Evolutionary conservation across 129 eudicot genomes (phyloP).

Genomic region (Saussurea involucrata): DNA sequence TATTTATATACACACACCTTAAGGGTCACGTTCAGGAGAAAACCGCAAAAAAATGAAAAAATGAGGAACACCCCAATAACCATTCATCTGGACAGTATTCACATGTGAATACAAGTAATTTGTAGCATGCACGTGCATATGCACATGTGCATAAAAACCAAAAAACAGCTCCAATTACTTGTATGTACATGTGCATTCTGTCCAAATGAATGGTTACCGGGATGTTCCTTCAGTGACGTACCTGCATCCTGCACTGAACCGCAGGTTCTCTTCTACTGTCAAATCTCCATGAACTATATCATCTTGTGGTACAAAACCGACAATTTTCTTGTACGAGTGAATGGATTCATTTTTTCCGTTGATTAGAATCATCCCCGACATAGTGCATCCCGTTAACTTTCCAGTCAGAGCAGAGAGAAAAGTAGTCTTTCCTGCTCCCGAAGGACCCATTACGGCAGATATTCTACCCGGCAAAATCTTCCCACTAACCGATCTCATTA

Average conservation of each 20-base stretch:
- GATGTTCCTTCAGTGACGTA: slow-evolving; percentile 19
- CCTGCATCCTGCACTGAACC: slow-evolving; percentile 96
- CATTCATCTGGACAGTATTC: no score
- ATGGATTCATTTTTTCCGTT: slow-evolving; percentile 76
- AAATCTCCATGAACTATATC: slow-evolving; percentile 95
- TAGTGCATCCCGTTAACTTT: slow-evolving; percentile 59
- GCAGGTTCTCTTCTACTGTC: slow-evolving; percentile 90
- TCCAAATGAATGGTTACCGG: no score
- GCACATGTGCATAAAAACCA: no score
- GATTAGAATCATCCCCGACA: slow-evolving; percentile 66
- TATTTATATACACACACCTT: neutral
- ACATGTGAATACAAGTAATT: no score
- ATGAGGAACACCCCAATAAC: no score
- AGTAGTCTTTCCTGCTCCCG: slow-evolving; percentile 96
- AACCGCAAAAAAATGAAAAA: no score
- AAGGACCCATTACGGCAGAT: slow-evolving; percentile 98
- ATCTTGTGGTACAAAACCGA: slow-evolving; percentile 96
- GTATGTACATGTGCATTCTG: no score
- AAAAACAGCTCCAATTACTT: no score
- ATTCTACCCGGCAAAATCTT: slow-evolving; percentile 77
- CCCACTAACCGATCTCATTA: slow-evolving; percentile 87
- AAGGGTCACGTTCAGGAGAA: no score
- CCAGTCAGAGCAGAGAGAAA: slow-evolving; percentile 83
- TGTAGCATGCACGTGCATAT: no score
- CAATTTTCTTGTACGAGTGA: slow-evolving; percentile 69